Base-by-base conservation (phyloP, 371 early-diverging fungal genomes). In the Mortierella sp. region DNA sequence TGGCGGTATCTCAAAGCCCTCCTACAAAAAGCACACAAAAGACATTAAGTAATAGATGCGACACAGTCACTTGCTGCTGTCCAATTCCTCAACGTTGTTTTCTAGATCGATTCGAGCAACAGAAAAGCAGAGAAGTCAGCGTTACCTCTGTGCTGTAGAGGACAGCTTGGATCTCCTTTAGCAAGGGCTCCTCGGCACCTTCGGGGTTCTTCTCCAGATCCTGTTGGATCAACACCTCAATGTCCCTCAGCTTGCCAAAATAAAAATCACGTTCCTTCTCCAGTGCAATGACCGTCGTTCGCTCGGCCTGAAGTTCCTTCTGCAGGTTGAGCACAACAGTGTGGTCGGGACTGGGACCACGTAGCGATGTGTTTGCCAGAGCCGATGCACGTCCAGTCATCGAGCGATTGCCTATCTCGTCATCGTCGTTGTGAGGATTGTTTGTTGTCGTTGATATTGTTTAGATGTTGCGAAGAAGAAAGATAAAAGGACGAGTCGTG, bases 251-350 rank as follows among this genome's bases (percentile, higher is more conserved):
- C 86, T 97, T 97, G 48, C 89, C 85, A 79, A 96, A 98, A 85
- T 98, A 98, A 80, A 97, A 98, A 77, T 98, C 98, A 43, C 99
- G 92, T 86, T 98, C 98, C 88, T 95, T 96, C 86, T 97, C 97
- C 53, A 96, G 90, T 55, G 95, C 96, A 68, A 95, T 95, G 41
- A 97, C 92, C n/a, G 93, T 90, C 40, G 91, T 85, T 83, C 95
- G 94, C 66, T 95, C 87, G 76, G 96, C 95, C 11, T 90, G 86
- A 22, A 95, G 82, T 79, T 97, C 95, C 79, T 91, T 90, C 69
- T 86, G 91, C 53, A 94, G 80, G 22, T 94, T 95, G 37, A 91
- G 88, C 22, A 94, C 85, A 78, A 90, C 88, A 50, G 91, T 82
- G 34, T 90, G 85, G 34, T 85, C 79, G 52, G 80, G 81, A 64